These are phyloP conservation scores for Pilatotrama ljubarskyi DNA, from an alignment of 768 basidiomycete species.

Conservation along the genomic window DNA sequence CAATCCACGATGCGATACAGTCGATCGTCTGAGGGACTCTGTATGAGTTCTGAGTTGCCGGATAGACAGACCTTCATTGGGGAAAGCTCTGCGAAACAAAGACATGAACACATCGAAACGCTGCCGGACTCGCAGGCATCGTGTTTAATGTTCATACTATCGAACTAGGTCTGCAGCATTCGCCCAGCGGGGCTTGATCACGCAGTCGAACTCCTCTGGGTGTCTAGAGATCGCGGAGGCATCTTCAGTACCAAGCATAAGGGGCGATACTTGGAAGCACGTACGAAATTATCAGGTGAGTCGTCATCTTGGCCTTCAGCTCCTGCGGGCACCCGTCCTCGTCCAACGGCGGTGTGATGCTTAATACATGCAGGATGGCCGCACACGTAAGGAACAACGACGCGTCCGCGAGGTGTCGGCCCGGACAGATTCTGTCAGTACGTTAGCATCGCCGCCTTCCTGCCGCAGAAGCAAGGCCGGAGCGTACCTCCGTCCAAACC, in stretches of 20 bases:
- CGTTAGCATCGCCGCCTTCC: background rate
- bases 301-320: background rate
- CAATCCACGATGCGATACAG: too few relatives aligned
- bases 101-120: too few relatives aligned
- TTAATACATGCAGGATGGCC: slow-evolving; percentile 14
- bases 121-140: too few relatives aligned
- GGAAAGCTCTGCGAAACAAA: too few relatives aligned
- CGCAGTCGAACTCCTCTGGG: background rate
- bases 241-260: background rate
- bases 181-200: background rate
- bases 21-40: too few relatives aligned
- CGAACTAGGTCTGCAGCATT: background rate
- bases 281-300: background rate
- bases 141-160: background rate
- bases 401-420: slow-evolving; percentile 19
- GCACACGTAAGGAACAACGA: slow-evolving; percentile 19
- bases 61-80: too few relatives aligned
- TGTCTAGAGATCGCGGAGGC: background rate
- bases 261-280: background rate
- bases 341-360: slow-evolving; percentile 7
- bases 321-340: background rate
- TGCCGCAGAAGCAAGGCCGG: background rate
- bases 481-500: background rate
- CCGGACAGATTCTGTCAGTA: slow-evolving; percentile 16
- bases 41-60: too few relatives aligned